Conservation (phyloP, 495 filamentous ascomycete species). For the Sordaria brevicollis region DNA sequence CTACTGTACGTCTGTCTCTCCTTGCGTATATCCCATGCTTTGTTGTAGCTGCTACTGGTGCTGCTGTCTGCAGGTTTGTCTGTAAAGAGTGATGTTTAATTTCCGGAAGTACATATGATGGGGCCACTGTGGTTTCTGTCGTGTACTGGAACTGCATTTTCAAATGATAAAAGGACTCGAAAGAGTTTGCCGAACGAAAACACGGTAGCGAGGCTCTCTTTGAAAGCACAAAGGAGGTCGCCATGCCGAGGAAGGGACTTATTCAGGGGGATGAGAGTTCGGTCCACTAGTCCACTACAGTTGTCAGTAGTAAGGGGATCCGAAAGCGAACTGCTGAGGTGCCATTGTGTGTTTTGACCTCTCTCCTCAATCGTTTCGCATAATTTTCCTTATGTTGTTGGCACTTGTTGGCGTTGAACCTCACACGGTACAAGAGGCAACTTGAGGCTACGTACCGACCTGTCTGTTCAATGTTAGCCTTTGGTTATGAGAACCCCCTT, state of each 20-base stretch:
- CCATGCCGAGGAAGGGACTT: background rate
- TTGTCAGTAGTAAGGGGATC: no score
- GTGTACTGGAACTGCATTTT: background rate
- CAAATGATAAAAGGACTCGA: background rate
- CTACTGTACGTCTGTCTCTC: background rate
- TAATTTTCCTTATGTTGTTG: background rate
- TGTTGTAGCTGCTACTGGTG: background rate
- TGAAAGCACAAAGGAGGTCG: background rate
- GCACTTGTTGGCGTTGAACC: background rate
- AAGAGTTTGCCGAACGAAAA: background rate
- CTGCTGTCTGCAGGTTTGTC: background rate
- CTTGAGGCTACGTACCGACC: background rate
- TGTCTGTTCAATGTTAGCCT: background rate
- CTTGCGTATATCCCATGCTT: background rate
- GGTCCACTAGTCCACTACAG: background rate
- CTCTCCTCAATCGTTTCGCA: background rate
- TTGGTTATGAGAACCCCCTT: background rate
- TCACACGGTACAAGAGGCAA: background rate
- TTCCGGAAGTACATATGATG: background rate
- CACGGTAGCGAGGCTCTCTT: background rate
- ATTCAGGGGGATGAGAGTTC: background rate
- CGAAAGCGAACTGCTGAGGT: background rate
- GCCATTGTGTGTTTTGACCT: background rate
- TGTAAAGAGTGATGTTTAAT: background rate
- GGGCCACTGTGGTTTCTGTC: background rate